phyloP scores from a whole-genome alignment of 768 basidiomycete species.

The Lentinula aciculospora region DNA sequence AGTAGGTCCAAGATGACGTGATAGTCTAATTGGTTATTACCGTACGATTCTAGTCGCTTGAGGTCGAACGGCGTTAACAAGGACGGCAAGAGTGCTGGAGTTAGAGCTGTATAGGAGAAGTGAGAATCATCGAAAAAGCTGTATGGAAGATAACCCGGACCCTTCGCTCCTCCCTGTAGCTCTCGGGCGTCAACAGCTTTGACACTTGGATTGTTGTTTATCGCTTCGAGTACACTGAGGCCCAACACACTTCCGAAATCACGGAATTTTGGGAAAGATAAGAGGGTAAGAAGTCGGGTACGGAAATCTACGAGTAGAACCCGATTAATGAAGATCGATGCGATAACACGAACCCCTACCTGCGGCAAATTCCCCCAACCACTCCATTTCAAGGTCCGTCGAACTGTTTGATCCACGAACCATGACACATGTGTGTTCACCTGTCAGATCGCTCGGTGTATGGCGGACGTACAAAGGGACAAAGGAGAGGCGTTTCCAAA shows the following conservation, averaged over 20 bases:
- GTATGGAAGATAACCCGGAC: constrained; percentile 17
- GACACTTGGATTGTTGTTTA: constrained; percentile 46
- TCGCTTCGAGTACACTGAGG: constrained; percentile 84
- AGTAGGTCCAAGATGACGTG: constrained; percentile 93
- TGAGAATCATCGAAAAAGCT: neutral
- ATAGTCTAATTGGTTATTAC: constrained; percentile 94
- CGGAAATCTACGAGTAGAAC: constrained; percentile 67
- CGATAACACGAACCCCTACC: constrained; percentile 34
- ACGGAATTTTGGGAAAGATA: constrained; percentile 87
- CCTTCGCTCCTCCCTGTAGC: constrained; percentile 24
- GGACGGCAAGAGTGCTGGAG: constrained; percentile 40
- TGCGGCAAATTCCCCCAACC: constrained; percentile 86
- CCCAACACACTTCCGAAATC: constrained; percentile 88
- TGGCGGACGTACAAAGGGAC: constrained; percentile 91
- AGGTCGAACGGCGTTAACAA: constrained; percentile 88
- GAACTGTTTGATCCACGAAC: constrained; percentile 76
- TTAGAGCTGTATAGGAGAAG: constrained; percentile 21
- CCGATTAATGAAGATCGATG: neutral
- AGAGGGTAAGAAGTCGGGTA: constrained; percentile 77
- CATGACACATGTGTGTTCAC: constrained; percentile 97
- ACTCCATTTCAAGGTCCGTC: constrained; percentile 57
- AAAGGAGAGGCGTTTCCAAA: constrained; percentile 95
- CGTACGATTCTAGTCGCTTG: constrained; percentile 92
- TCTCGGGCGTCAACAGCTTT: constrained; percentile 33
- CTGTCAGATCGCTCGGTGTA: constrained; percentile 90